These are phyloP conservation scores for Talaromyces pinophilus DNA, from an alignment of 2,329 filamentous ascomycete genomes.

Conservation along the genomic window DNA sequence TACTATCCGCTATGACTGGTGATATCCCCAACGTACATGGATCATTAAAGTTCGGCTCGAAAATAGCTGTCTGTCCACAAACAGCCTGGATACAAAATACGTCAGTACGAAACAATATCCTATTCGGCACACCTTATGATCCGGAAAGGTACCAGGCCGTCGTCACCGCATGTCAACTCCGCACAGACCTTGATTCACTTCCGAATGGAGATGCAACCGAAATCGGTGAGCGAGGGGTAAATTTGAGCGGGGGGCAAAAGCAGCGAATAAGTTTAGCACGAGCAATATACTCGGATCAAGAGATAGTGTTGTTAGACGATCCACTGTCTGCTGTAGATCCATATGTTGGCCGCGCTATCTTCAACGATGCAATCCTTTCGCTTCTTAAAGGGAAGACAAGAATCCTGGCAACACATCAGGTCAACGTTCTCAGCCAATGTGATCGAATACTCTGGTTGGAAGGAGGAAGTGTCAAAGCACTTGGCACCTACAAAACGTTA, in stretches of 20 bases:
- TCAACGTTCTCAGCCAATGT: conserved; percentile 4
- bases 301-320: conserved; percentile 4
- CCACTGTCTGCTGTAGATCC: conserved; percentile 11
- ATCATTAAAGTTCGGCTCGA: not conserved
- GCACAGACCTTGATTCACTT: conserved; percentile 57
- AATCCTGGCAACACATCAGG: conserved; percentile 7
- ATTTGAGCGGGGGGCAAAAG: conserved; percentile 1
- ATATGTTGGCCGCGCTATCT: conserved; percentile 8
- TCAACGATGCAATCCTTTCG: conserved; percentile 7
- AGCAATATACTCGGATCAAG: conserved; percentile 8
- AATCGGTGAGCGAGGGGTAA: conserved; percentile 56
- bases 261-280: conserved; percentile 8
- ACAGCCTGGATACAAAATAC: conserved; percentile 65
- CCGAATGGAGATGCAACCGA: conserved; percentile 59
- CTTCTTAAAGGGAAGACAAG: conserved; percentile 3
- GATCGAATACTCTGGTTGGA: conserved; percentile 11
- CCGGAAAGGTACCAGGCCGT: conserved; percentile 58
- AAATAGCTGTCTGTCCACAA: conserved; percentile 53
- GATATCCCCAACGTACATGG: conserved; percentile 6
- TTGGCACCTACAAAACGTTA: conserved; percentile 8
- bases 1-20: conserved; percentile 11
- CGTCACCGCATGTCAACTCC: conserved; percentile 60
- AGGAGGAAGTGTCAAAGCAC: conserved; percentile 8
- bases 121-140: conserved; percentile 60
- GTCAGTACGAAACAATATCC: conserved; percentile 65